Base-by-base conservation (phyloP, 106 monocot genomes). In the Posidonia australis region DNA sequence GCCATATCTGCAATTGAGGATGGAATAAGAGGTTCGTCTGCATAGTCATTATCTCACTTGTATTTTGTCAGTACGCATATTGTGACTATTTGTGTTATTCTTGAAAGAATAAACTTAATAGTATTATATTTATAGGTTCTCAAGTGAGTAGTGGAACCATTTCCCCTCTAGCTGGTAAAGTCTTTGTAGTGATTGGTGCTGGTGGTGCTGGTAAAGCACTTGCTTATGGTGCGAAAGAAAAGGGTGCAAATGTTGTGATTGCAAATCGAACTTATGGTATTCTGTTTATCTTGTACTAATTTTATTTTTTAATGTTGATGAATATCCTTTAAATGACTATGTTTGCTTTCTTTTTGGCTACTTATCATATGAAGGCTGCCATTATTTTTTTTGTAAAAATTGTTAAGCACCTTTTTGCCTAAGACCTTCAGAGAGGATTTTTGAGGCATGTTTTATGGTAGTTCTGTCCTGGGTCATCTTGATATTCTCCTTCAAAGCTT, bases 1-100 rank as follows among this genome's bases (percentile, higher is more conserved):
- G 87, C 96, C 46, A 91, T 96, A 70, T 96, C 94, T 76, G 94
- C 94, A n/a, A 90, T 98, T 66, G 96, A 98, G 72, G 87, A 87
- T 77, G 90, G 85, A 56, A 75, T 96, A 51, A 74, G 77, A 87
- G 87, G 96, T 96, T 13, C 1, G 6, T 44, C 30, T 56, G 47
- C 11, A 36, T 36, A 7, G 2, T 36, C 36, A 7, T 36, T 36
- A 36, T 2, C 36, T 36, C 36, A n/a, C 36, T 7, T 36, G 36
- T 4, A 36, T 36, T 36, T 36, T 36, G 2, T 36, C 7, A 4
- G 2, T 36, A 36, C 36, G 7, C 7, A 22, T 5, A 58, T n/a
- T n/a, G n/a, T n/a, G n/a, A n/a, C n/a, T n/a, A n/a, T n/a, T n/a
- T n/a, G n/a, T n/a, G n/a, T n/a, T n/a, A n/a, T n/a, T n/a, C n/a